Base-by-base conservation (phyloP, 192 early-diverging fungal species). In the Umbelopsis ramanniana region DNA sequence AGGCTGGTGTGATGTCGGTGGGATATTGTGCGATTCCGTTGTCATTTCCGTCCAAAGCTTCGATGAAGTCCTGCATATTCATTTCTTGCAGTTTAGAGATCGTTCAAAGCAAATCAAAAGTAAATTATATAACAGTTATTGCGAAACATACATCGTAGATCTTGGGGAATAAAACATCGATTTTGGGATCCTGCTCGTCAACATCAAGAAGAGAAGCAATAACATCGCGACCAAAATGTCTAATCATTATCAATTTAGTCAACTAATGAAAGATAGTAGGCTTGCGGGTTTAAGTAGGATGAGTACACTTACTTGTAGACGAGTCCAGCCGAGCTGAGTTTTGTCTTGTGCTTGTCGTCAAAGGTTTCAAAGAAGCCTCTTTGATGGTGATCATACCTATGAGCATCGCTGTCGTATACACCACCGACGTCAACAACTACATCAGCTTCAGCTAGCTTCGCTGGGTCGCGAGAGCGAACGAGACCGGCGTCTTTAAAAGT, bases 351-450 rank as follows among this genome's bases (percentile, higher is more conserved):
- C 66, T 88, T 80, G 23, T 72, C 78, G 35, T 87, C 87, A 78
- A 97, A 98, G 67, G 93, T 94, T 75, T 96, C 94, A 29, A 80
- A 82, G 69, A 98, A 98, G 46, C 93, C 96, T 68, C 96, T 90
- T 82, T 98, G 96, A 76, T 98, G 96, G 77, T 97, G 96, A 78
- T 97, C 95, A 71, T 89, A 98, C 47, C 91, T 86, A 68, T 89
- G 77, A 23, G 74, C 79, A 33, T 79, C 84, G 48, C 91, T 92
- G 74, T 94, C 92, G 79, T 97, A 98, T 17, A 92, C 90, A 50
- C 93, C 95, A 38, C 97, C 97, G 19, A 98, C 96, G 78, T 98
- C 97, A 19, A 97, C 96, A 15, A 98, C 93, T 73, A 97, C 88
- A 72, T 93, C 91, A 71, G 88, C 94, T 8, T 86, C 84, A 11